Evolutionary conservation across 2,329 filamentous ascomycete genomes (phyloP).

Genomic region (Hirsutella minnesotensis): DNA sequence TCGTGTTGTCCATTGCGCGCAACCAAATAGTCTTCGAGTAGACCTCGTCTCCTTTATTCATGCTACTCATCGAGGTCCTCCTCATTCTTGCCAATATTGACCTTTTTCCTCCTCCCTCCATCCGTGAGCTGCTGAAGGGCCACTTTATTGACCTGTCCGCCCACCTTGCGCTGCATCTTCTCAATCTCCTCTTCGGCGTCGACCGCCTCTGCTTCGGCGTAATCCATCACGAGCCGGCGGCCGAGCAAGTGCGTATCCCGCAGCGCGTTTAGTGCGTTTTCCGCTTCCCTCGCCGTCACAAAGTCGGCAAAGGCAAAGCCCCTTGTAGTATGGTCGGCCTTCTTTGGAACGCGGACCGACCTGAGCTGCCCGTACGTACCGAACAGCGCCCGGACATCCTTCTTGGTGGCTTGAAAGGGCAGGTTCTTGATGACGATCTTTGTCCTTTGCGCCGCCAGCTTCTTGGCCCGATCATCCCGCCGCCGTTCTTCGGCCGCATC

Average conservation of each 20-base stretch:
- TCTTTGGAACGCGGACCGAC: conserved; percentile 87
- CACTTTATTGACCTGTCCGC: conserved; percentile 80
- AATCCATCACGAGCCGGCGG: conserved; percentile 80
- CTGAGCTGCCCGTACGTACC: conserved; percentile 84
- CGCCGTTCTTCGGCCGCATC: conserved; percentile 82
- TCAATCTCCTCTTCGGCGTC: conserved; percentile 94
- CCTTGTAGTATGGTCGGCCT: conserved; percentile 77
- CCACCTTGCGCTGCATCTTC: conserved; percentile 94
- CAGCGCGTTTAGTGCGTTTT: conserved; percentile 81
- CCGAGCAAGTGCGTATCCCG: conserved; percentile 89
- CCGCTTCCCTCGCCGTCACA: conserved; percentile 77
- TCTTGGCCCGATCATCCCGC: conserved; percentile 74
- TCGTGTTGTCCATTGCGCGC: not conserved
- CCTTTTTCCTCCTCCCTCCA: conserved; percentile 74
- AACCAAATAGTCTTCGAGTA: conserved; percentile 9
- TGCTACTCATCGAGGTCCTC: conserved; percentile 35
- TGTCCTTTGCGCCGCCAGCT: conserved; percentile 61
- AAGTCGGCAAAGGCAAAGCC: conserved; percentile 98
- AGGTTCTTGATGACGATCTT: conserved; percentile 98
- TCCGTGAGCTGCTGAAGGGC: conserved; percentile 80
- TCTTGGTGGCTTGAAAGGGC: conserved; percentile 89
- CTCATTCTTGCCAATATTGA: conserved; percentile 68
- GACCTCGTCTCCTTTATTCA: conserved; percentile 4
- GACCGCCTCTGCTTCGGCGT: conserved; percentile 75
- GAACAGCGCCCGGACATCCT: conserved; percentile 78